Evolutionary conservation across 306 rosid genomes (phyloP), one percentile per base, ranked within the genome.

Genomic region (Pyrus communis): DNA sequence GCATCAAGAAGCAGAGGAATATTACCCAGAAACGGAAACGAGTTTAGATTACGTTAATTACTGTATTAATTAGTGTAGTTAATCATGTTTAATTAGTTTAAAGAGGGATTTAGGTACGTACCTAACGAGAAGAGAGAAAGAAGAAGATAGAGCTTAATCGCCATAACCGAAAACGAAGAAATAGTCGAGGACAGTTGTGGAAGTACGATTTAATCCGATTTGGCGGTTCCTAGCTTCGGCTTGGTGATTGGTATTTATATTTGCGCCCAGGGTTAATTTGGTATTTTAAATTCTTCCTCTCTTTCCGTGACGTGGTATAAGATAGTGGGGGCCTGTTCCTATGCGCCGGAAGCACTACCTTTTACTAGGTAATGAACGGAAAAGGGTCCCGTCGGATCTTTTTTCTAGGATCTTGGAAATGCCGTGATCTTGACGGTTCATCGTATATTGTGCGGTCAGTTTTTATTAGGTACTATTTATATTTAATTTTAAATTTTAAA

Each of bases 121-220:
- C 55, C 55, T 51, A 51, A 51, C 5, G 62, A 51, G 42, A 18
- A n/a, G 18, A 71, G 12, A 1, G 19, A 28, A 15, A 51, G 55
- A 51, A 51, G 55, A 51, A 51, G 55, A 51, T 17, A 15, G 55
- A 51, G 55, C 55, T 15, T 51, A 5, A 15, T 51, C 55, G 80
- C 83, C 93, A 88, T 83, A 70, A 31, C 69, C 30, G 67, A 28
- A 62, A 64, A 64, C 35, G 13, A 64, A 64, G 42, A 10, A 18
- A 30, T 45, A 30, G 45, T 31, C 31, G 27, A 60, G 42, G 23
- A 42, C 11, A 5, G n/a, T 27, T 27, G 7, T 11, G 43, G 8
- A 64, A 30, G 28, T 62, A 62, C 18, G 33, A 62, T 14, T 6
- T 14, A 64, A 5, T 64, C 27, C 5, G 66, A 22, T 31, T 31